These are phyloP conservation scores for Paecilomyces niveus DNA, from an alignment of 2,329 filamentous ascomycete genomes.

Conservation along the genomic window DNA sequence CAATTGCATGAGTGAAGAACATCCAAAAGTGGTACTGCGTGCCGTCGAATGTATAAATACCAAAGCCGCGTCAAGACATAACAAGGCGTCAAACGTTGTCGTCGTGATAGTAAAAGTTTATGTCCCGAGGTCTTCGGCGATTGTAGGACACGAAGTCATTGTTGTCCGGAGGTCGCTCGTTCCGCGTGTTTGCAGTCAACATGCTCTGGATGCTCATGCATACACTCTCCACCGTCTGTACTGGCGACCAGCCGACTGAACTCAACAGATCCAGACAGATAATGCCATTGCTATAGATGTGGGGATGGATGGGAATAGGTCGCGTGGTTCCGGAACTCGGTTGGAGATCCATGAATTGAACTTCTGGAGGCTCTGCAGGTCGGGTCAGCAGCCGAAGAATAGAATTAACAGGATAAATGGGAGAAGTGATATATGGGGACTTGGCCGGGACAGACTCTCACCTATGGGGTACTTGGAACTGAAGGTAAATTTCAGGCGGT, in stretches of 20 bases:
- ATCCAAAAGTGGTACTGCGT: background rate
- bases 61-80: background rate
- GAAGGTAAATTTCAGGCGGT: slow-evolving; percentile 83
- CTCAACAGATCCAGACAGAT: slow-evolving; percentile 94
- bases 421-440: background rate
- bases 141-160: slow-evolving; percentile 82
- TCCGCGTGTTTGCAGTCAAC: slow-evolving; percentile 89
- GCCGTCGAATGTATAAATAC: background rate
- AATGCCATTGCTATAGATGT: slow-evolving; percentile 97
- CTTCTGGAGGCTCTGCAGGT: slow-evolving; percentile 80
- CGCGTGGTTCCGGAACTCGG: slow-evolving; percentile 33
- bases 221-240: slow-evolving; percentile 93
- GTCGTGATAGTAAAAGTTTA: slow-evolving; percentile 92
- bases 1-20: background rate
- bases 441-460: slow-evolving; percentile 32
- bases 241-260: slow-evolving; percentile 83
- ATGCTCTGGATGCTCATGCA: slow-evolving; percentile 98
- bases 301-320: slow-evolving; percentile 84
- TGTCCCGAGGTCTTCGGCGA: slow-evolving; percentile 72
- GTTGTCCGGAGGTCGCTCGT: slow-evolving; percentile 84
- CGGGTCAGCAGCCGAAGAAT: background rate
- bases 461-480: slow-evolving; percentile 81
- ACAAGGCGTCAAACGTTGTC: slow-evolving; percentile 55
- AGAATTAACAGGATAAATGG: background rate
- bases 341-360: slow-evolving; percentile 67